Base-by-base conservation (phyloP, 2,329 filamentous ascomycete genomes). In the Pseudogymnoascus pannorum region DNA sequence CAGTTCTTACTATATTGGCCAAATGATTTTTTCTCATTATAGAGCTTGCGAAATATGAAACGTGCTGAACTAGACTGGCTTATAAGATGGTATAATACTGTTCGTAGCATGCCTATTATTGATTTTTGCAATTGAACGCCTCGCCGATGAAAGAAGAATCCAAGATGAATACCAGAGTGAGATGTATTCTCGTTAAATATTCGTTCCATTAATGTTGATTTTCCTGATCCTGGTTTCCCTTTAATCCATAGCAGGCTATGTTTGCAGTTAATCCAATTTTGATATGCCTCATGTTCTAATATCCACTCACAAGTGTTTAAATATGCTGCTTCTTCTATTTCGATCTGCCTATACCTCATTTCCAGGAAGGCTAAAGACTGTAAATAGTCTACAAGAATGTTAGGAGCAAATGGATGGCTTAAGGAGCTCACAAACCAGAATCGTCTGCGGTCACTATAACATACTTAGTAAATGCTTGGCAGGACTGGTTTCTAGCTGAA, bases 191-290 rank as follows among this genome's bases (percentile, higher is more conserved):
- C 29, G 44, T 6, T 63, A 36, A 51, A 66, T 1, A 75, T 31
- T 62, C 70, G 68, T 40, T 66, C 68, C 54, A 78, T 66, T 26
- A 77, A 61, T 2, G 74, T 77, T 5, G 73, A 76, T 61, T 77
- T 77, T 2, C 75, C 75, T 1, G 71, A 71, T 5, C 74, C 75
- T 2, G 75, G 74, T 26, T 77, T 75, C 1, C 75, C 75, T 58
- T 73, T 75, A 31, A 77, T 72, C 73, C 73, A 76, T 2, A 75
- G 70, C 0, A 75, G 5, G 3, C 64, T 68, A n/a, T n/a, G 48
- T 12, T 66, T 14, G 0, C 20, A 0, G 0, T 4, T 3, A 5
- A 60, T 29, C 73, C 72, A 75, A 7, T 3, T 59, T 4, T 11
- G 61, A 29, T 67, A 75, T 0, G 57, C 60, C 2, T 62, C 5